Evolutionary conservation across 805 yeast genomes (phyloP).

Genomic region (Candida parachauliodes): DNA sequence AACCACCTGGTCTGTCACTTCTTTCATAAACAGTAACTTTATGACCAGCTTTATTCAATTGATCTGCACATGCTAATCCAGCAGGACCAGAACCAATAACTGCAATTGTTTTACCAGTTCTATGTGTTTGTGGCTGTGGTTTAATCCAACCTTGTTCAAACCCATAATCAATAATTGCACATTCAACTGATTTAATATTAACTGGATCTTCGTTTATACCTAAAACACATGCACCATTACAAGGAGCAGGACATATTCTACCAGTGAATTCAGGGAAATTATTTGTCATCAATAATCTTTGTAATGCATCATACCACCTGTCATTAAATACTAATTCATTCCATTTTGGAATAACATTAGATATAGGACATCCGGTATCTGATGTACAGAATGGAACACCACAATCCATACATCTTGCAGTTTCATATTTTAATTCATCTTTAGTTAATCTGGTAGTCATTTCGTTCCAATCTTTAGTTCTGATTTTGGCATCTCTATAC

Average conservation of each 20-base stretch:
- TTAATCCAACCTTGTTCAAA: constrained; percentile 95
- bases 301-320: constrained; percentile 91
- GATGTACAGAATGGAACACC: constrained; percentile 99
- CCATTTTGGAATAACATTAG: constrained; percentile 97
- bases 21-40: constrained; percentile 88
- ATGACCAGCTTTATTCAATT: constrained; percentile 95
- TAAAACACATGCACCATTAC: constrained; percentile 92
- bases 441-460: constrained; percentile 75
- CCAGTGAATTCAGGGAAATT: constrained; percentile 99
- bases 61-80: constrained; percentile 96
- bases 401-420: constrained; percentile 99
- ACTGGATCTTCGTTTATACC: constrained; percentile 94
- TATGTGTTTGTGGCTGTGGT: constrained; percentile 70
- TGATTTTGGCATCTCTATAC: constrained; percentile 70
- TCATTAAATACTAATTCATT: constrained; percentile 93
- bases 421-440: constrained; percentile 84
- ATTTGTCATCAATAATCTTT: constrained; percentile 89
- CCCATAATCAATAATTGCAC: constrained; percentile 94
- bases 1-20: constrained; percentile 93
- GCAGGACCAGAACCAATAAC: constrained; percentile 96
- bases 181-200: constrained; percentile 93
- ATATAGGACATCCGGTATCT: constrained; percentile 97
- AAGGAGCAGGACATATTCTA: constrained; percentile 98
- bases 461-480: constrained; percentile 92
- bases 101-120: constrained; percentile 86